Evolutionary conservation across 169 alveolate species (phyloP).

Genomic region (Perkinsus olseni): DNA sequence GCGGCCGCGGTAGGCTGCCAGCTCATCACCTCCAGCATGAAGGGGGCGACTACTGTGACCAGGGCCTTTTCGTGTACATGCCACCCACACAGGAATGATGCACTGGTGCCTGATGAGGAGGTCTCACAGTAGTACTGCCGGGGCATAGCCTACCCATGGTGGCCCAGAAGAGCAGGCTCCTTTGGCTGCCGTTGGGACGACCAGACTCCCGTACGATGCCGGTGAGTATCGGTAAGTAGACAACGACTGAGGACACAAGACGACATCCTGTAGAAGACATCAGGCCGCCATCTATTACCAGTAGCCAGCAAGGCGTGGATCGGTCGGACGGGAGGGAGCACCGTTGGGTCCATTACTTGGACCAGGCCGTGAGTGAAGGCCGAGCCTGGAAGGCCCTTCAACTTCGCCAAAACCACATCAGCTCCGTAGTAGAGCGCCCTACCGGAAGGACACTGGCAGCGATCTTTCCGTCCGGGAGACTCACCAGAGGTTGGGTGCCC

Average conservation of each 20-base stretch:
- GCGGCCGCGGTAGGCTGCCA: neutral
- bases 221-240: neutral
- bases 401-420: slow-evolving; percentile 39
- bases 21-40: neutral
- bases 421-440: slow-evolving; percentile 51
- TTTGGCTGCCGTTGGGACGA: neutral
- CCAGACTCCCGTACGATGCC: neutral
- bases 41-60: slow-evolving; percentile 36
- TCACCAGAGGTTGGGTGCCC: slow-evolving; percentile 74
- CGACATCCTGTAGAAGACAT: neutral
- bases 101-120: slow-evolving; percentile 30
- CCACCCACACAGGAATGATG: slow-evolving; percentile 50
- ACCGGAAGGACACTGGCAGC: neutral
- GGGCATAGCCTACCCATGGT: neutral
- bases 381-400: slow-evolving; percentile 8
- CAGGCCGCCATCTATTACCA: slow-evolving; percentile 7
- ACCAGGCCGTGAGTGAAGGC: slow-evolving; percentile 33
- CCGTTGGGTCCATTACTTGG: slow-evolving; percentile 20
- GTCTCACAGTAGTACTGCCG: slow-evolving; percentile 1
- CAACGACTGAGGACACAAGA: neutral
- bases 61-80: slow-evolving; percentile 69
- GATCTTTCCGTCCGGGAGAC: no score
- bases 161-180: slow-evolving; percentile 18
- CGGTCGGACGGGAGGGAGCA: slow-evolving; percentile 30
- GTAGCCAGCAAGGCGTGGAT: slow-evolving; percentile 20